Base-by-base conservation (phyloP, 169 alveolate genomes). In the Sarcocystis neurona region DNA sequence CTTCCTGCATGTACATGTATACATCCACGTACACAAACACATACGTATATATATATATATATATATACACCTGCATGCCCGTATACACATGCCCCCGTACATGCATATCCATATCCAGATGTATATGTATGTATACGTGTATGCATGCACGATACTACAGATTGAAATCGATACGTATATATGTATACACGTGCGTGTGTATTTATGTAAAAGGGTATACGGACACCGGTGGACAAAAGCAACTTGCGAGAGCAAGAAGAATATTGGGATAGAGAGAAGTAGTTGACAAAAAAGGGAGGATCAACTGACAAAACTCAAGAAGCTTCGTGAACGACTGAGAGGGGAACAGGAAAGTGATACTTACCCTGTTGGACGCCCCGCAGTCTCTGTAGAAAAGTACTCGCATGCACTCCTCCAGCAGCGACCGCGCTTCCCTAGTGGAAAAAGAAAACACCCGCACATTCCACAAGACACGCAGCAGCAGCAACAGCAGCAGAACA, bases 351-450 rank as follows among this genome's bases (percentile, higher is more conserved):
- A 30, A 2, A 34, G 18, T 60, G 23, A 6, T 46, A 37, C 87
- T 32, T 79, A 63, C 80, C 72, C 74, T 63, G 50, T 84, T 58
- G 23, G 89, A 63, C 3, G 87, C 87, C 1, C 72, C 87, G 37
- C 87, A 79, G 87, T 79, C 87, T 15, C 89, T 46, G 70, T 63
- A 58, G 50, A 84, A 84, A 32, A 58, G 50, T 27, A 63, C 3
- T n/a, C 89, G 82, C 80, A 58, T 84, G 82, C 89, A 63, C 89
- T 63, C 80, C 89, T 84, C 82, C 6, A 63, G 82, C 84, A 58
- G 82, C 82, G 60, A 6, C 48, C 80, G 80, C 66, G 89, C 80
- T 47, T 84, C 80, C 66, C 6, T 23, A 68, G 27, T 32, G 39
- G 37, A 30, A 6, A 32, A 43, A 4, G 34, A 32, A 39, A 34